phyloP scores from a whole-genome alignment of 352 stramenopile species.

The Globisporangium yorkense region DNA sequence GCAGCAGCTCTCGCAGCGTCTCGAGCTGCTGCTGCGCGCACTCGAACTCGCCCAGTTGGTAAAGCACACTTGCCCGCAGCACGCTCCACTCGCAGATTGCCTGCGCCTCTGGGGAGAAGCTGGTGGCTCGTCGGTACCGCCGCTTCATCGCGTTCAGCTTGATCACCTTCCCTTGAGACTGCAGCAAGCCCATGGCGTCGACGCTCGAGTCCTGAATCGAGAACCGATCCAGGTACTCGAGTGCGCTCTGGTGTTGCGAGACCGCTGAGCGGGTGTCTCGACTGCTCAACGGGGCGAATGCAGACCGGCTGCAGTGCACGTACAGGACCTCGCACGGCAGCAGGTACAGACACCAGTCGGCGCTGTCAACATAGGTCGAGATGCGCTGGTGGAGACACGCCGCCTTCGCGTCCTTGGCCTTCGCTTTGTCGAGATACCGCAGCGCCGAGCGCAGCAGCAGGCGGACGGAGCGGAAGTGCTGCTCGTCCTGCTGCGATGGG shows the following conservation, averaged over 20 bases:
- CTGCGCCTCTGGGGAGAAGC: conserved; percentile 6
- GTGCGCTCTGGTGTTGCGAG: conserved; percentile 1
- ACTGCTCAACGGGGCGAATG: background rate
- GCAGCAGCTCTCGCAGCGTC: conserved; percentile 9
- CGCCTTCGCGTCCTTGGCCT: conserved; percentile 21
- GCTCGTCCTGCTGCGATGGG: conserved; percentile 6
- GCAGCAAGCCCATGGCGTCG: conserved; percentile 3
- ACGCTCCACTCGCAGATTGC: conserved; percentile 24
- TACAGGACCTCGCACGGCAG: conserved; percentile 37
- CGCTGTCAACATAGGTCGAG: conserved; percentile 14
- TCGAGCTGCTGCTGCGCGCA: conserved; percentile 22
- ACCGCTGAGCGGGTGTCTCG: background rate
- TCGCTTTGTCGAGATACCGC: conserved; percentile 20
- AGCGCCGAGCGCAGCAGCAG: conserved; percentile 31
- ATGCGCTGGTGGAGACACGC: conserved; percentile 25
- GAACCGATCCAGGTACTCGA: conserved; percentile 14
- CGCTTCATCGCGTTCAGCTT: conserved; percentile 5
- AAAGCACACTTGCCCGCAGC: conserved; percentile 26
- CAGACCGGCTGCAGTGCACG: conserved; percentile 16
- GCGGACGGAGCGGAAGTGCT: conserved; percentile 27
- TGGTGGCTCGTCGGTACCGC: background rate
- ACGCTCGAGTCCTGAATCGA: conserved; percentile 7
- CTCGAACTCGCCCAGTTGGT: conserved; percentile 22
- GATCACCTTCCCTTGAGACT: conserved; percentile 13
- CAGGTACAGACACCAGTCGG: conserved; percentile 24